Base-by-base conservation (phyloP, 2,329 filamentous ascomycete species). In the Hansfordia pulvinata region DNA sequence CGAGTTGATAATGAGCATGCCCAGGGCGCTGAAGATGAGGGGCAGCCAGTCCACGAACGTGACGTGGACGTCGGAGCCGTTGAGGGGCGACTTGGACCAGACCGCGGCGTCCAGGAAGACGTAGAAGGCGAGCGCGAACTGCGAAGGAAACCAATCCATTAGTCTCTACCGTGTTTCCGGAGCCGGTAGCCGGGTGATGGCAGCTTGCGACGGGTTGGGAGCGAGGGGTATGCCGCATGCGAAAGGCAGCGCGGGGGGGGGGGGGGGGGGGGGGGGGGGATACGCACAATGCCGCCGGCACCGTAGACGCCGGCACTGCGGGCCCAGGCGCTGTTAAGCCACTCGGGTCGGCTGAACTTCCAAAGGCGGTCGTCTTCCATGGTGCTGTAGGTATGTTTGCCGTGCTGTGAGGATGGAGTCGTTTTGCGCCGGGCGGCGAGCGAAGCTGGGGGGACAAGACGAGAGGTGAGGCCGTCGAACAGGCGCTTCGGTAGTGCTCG, bases 1-100 rank as follows among this genome's bases (percentile, higher is more conserved):
- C 38, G 62, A 69, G 60, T 78, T 77, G 59, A 77, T 77, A 49
- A 77, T 76, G 31, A 78, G 61, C 70, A 78, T 77, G 35, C 74
- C 73, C 35, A 77, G 58, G 35, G 64, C 62, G 37, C 64, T 70
- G 57, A 76, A 77, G 49, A 77, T 64, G 38, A 78, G 62, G 27
- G 73, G 72, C 36, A 77, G 64, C 73, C 73, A 78, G 63, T 78
- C 73, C 50, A 76, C 60, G 42, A 76, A 79, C 38, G 59, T 70
- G 42, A 79, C 60, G 54, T 78, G 72, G 31, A 69, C 54, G 47
- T 63, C 53, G 29, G 69, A 73, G 32, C 59, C 64, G 55, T 78
- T 78, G 36, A 54, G 56, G 33, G 57, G 29, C 9, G 65, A 70
- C 42, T 73, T 68, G 39, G 72, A 76, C 69, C 70, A 78, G 26